These are phyloP conservation scores for Sindora glabra DNA, from an alignment of 306 rosid species.

Conservation along the genomic window DNA sequence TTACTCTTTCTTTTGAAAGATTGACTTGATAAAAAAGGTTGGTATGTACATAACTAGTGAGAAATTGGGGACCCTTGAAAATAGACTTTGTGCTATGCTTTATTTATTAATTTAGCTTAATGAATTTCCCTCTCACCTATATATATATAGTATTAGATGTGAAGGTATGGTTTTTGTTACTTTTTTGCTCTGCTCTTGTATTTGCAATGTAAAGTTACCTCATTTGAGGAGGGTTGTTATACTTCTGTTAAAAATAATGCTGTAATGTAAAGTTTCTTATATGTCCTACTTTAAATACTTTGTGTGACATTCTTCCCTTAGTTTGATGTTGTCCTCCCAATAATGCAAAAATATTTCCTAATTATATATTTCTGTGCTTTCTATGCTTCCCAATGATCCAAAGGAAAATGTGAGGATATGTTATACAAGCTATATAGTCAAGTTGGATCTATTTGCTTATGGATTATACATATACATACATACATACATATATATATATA, in stretches of 20 bases:
- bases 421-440: conserved; percentile 88
- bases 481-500: no score
- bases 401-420: conserved; percentile 98
- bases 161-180: conserved; percentile 96
- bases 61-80: no score
- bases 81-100: no score
- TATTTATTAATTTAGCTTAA: no score
- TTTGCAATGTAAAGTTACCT: conserved; percentile 90
- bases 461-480: no score
- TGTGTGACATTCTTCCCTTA: conserved; percentile 85
- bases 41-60: no score
- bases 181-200: conserved; percentile 87
- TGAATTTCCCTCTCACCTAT: no score
- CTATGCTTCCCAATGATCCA: conserved; percentile 98
- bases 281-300: conserved; percentile 86
- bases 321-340: conserved; percentile 94
- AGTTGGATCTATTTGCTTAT: conserved; percentile 83
- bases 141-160: conserved; percentile 75
- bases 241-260: conserved; percentile 85
- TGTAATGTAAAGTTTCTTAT: no score
- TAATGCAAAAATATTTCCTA: conserved; percentile 92
- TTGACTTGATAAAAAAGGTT: no score
- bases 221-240: conserved; percentile 82
- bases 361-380: conserved; percentile 91
- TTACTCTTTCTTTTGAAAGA: no score